phyloP scores from a whole-genome alignment of 2,329 filamentous ascomycete genomes.

The Neodidymelliopsis sp. region DNA sequence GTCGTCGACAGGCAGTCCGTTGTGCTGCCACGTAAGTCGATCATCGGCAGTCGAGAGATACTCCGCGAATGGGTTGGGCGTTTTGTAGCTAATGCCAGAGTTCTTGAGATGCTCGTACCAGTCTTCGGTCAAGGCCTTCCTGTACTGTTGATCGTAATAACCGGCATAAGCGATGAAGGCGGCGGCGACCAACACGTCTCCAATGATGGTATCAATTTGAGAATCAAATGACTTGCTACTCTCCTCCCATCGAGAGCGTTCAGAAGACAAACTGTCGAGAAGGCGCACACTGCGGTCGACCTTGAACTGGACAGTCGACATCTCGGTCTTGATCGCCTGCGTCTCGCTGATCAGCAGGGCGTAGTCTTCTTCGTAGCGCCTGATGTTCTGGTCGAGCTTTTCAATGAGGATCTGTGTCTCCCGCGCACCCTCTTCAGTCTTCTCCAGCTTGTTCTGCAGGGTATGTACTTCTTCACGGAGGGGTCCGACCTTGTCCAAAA shows the following conservation, averaged over 20 bases:
- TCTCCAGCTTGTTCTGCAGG: conserved; percentile 85
- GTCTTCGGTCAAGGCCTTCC: conserved; percentile 96
- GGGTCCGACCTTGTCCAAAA: conserved; percentile 91
- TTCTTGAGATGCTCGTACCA: conserved; percentile 93
- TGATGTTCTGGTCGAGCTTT: conserved; percentile 87
- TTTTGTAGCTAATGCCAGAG: conserved; percentile 93
- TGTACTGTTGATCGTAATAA: conserved; percentile 97
- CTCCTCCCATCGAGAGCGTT: conserved; percentile 92
- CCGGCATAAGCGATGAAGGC: conserved; percentile 97
- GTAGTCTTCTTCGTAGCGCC: conserved; percentile 94
- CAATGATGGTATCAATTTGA: conserved; percentile 94
- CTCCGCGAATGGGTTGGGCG: conserved; percentile 92
- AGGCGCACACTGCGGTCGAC: conserved; percentile 94
- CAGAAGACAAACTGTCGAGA: conserved; percentile 92
- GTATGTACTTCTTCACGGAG: conserved; percentile 87
- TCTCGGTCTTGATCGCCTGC: conserved; percentile 95
- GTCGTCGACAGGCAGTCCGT: conserved; percentile 92
- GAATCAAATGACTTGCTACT: conserved; percentile 98
- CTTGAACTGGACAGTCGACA: conserved; percentile 96
- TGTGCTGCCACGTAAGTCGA: conserved; percentile 91
- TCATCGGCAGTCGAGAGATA: conserved; percentile 97
- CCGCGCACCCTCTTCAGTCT: conserved; percentile 92
- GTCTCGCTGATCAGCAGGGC: conserved; percentile 95
- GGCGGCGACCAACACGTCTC: conserved; percentile 94
- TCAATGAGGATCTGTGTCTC: conserved; percentile 88